Conservation (phyloP, 306 rosid genomes). For the Rubus parviflorus region DNA sequence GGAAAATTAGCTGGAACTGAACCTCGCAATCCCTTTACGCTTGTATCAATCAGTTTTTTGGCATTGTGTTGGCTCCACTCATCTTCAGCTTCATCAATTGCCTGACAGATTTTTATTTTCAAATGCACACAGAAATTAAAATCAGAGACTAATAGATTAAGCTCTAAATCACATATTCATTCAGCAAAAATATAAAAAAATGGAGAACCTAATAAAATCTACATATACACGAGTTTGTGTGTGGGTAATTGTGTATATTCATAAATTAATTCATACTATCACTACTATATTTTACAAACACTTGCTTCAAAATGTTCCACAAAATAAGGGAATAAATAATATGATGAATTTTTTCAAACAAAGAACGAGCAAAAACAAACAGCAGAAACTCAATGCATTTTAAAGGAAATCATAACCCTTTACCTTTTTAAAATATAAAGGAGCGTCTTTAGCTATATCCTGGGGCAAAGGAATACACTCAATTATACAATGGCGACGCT, state of each 20-base stretch:
- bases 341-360: not conserved
- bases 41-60: conserved; percentile 79
- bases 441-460: conserved; percentile 78
- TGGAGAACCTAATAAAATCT: conserved; percentile 1
- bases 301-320: not conserved
- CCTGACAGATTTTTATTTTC: conserved; percentile 39
- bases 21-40: conserved; percentile 69
- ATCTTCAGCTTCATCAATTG: conserved; percentile 89
- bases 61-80: conserved; percentile 97
- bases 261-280: too few species aligned
- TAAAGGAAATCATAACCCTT: conserved; percentile 13
- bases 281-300: too few species aligned
- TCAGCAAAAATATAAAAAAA: not conserved
- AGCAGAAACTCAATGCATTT: not conserved
- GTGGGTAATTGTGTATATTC: too few species aligned
- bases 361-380: not conserved
- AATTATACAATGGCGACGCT: conserved; percentile 71
- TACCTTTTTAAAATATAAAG: conserved; percentile 84
- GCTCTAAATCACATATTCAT: not conserved
- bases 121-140: not conserved
- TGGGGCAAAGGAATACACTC: conserved; percentile 86
- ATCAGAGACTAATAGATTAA: not conserved
- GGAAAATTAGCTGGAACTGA: conserved; percentile 78
- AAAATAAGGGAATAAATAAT: not conserved
- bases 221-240: not conserved